phyloP scores from a whole-genome alignment of 2,329 filamentous ascomycete genomes.

The Colletotrichum tofieldiae region DNA sequence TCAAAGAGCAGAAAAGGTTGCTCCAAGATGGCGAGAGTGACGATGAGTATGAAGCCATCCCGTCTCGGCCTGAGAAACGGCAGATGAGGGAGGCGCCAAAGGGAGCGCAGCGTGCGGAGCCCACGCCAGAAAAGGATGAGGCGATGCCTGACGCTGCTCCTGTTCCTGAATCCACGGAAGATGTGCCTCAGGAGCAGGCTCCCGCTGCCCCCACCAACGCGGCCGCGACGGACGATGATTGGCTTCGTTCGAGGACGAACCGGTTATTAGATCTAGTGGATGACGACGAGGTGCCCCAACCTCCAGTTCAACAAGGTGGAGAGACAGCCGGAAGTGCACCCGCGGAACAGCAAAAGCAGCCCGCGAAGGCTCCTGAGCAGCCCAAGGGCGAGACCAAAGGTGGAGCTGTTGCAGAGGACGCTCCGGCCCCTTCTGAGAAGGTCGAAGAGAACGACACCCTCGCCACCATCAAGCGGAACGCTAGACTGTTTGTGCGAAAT shows the following conservation, averaged over 20 bases:
- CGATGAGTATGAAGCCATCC: slow-evolving; percentile 81
- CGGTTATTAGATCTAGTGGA: slow-evolving; percentile 88
- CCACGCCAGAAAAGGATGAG: slow-evolving; percentile 41
- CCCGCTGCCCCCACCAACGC: slow-evolving; percentile 14
- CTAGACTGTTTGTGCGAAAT: slow-evolving; percentile 90
- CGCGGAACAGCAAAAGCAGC: slow-evolving; percentile 27
- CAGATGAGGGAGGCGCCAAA: slow-evolving; percentile 44
- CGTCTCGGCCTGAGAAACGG: slow-evolving; percentile 67
- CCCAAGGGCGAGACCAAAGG: slow-evolving; percentile 43
- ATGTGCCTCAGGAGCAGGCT: slow-evolving; percentile 34
- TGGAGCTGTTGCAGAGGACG: slow-evolving; percentile 48
- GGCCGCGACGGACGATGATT: slow-evolving; percentile 84
- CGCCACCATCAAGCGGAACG: slow-evolving; percentile 78
- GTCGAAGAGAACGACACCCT: slow-evolving; percentile 61
- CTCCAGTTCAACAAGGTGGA: slow-evolving; percentile 44
- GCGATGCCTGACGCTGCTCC: slow-evolving; percentile 30
- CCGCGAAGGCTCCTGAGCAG: slow-evolving; percentile 43
- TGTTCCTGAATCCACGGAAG: slow-evolving; percentile 16
- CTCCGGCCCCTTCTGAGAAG: slow-evolving; percentile 39
- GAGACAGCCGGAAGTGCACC: slow-evolving; percentile 27
- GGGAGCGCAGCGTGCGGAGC: slow-evolving; percentile 31
- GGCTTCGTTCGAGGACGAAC: slow-evolving; percentile 91
- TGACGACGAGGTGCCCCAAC: slow-evolving; percentile 70
- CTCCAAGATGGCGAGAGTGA: slow-evolving; percentile 74
- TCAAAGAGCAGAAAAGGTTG: slow-evolving; percentile 51